phyloP scores from a whole-genome alignment of 495 filamentous ascomycete genomes.

The Tuber magnatum region DNA sequence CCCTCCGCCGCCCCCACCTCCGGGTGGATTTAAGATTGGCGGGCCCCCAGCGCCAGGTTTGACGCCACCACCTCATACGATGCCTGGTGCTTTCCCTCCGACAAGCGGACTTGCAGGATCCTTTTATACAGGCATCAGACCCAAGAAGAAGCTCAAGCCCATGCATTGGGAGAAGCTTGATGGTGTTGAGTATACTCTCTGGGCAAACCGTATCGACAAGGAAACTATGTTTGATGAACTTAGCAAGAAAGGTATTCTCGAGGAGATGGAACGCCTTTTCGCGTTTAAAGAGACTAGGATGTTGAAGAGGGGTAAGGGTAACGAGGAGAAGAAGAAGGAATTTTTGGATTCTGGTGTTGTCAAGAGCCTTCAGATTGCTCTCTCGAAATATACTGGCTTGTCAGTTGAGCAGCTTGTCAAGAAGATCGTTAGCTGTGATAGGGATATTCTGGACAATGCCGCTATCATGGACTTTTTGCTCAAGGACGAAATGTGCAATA shows the following conservation, averaged over 20 bases:
- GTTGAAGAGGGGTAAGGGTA: constrained; percentile 56
- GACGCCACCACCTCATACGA: constrained; percentile 16
- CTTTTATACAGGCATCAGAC: constrained; percentile 60
- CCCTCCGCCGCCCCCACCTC: constrained; percentile 30
- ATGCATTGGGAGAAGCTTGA: constrained; percentile 99
- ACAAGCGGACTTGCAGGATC: constrained; percentile 18
- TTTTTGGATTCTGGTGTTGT: constrained; percentile 87
- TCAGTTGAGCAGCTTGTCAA: constrained; percentile 76
- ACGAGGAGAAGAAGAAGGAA: constrained; percentile 93
- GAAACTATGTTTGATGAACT: constrained; percentile 94
- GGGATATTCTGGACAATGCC: constrained; percentile 78
- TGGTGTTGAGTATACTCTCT: constrained; percentile 85
- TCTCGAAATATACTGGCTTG: constrained; percentile 77
- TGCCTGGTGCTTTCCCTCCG: constrained; percentile 24
- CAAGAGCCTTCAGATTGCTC: constrained; percentile 85
- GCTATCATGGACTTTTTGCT: constrained; percentile 98
- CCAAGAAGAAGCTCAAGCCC: constrained; percentile 99
- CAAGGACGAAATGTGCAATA: constrained; percentile 81
- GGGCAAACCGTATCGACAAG: constrained; percentile 79
- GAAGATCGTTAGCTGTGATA: constrained; percentile 93
- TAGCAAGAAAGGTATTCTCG: constrained; percentile 83
- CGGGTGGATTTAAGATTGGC: constrained; percentile 44
- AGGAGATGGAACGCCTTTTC: constrained; percentile 95
- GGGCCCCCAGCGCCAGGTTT: constrained; percentile 32
- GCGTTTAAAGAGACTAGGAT: constrained; percentile 95